phyloP scores from a whole-genome alignment of 75 land plant species.

The Sequoiadendron giganteum region DNA sequence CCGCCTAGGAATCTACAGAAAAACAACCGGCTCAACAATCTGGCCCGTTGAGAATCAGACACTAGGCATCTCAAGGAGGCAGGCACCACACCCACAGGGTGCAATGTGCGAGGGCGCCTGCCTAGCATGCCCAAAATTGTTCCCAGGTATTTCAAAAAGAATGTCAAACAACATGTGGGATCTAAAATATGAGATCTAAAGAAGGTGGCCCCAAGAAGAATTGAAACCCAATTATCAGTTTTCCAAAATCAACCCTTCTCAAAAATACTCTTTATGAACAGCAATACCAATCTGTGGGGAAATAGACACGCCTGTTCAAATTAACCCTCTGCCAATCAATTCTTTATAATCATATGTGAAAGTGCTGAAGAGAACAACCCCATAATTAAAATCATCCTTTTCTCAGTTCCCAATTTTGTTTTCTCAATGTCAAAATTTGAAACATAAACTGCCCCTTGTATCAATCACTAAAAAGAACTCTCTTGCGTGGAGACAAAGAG shows the following conservation, averaged over 20 bases:
- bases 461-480: not conserved
- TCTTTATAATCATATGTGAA: too few relatives aligned
- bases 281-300: too few relatives aligned
- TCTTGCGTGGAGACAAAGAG: not conserved
- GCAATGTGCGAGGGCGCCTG: slow-evolving; percentile 19
- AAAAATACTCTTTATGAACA: not conserved
- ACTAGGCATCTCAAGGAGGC: slow-evolving; percentile 13
- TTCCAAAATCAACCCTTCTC: not conserved
- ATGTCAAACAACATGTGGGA: not conserved
- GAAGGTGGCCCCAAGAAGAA: not conserved
- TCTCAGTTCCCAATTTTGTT: too few relatives aligned
- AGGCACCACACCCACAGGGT: slow-evolving; percentile 15
- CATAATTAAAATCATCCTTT: not conserved
- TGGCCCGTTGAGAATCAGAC: slow-evolving; percentile 17
- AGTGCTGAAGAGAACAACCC: not conserved
- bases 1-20: slow-evolving; percentile 17
- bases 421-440: not conserved
- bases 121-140: slow-evolving; percentile 19
- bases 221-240: not conserved
- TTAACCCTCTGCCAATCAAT: not conserved
- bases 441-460: not conserved
- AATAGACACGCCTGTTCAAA: not conserved
- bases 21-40: slow-evolving; percentile 9
- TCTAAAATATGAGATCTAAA: not conserved
- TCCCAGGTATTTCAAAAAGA: not conserved